Evolutionary conservation across 164 flowering plant species (phyloP), one percentile per base, ranked within the genome.

Genomic region (Kalanchoe fedtschenkoi): DNA sequence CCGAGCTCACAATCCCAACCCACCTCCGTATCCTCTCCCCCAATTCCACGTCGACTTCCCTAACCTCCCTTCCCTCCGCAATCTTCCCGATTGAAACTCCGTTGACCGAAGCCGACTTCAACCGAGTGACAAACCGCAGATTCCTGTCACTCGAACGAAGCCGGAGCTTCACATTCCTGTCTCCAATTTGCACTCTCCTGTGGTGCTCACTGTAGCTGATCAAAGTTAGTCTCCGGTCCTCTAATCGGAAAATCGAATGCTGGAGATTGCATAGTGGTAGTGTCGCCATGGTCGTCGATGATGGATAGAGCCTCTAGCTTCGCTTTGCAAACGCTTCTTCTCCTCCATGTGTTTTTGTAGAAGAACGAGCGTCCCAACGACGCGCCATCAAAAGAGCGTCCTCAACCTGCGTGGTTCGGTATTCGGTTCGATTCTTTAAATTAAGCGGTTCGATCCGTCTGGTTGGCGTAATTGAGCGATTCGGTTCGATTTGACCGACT

Each of bases 31-130:
- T 29, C 66, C 63, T 81, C 72, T 81, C 78, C 21, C 38, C 24
- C 17, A 76, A 34, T 34, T 72, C 76, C 26, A 34, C 69, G 24
- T 65, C 38, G 0, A 33, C 55, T 37, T 65, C 77, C 26, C 64
- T 60, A 21, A 11, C 11, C 6, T 35, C 65, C 14, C 34, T 64
- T 24, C 41, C 54, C 4, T 62, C 74, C n/a, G 37, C 42, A 34
- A 16, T 30, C 32, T 55, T 71, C 32, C 62, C 61, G 10, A 69
- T 65, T 0, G 81, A 70, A 59, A 70, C 68, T 55, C 83, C 92
- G 59, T 80, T 74, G n/a, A 76, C 30, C 2, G 79, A 67, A 44
- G 82, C 79, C 22, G 81, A 72, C 47, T 71, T 74, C 2, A 54
- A 39, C 28, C 62, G 53, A 60, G 62, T 43, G 26, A 46, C 34